Evolutionary conservation across 257 asterid species (phyloP).

Genomic region (Leptodermis oblonga): DNA sequence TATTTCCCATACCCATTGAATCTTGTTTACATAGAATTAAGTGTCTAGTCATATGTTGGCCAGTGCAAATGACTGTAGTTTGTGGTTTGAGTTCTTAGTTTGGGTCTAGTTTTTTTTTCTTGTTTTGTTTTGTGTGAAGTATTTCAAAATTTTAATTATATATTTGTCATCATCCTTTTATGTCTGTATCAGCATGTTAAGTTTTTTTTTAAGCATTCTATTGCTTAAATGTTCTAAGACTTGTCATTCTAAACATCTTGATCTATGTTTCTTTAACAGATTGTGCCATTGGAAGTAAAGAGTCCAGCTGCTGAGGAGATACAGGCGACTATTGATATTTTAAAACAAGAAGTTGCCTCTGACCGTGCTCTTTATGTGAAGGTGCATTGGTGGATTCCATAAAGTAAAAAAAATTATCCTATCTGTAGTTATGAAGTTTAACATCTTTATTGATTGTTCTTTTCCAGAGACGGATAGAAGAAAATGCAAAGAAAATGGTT

Average conservation of each 20-base stretch:
- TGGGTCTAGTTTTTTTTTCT: neutral
- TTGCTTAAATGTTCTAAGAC: neutral
- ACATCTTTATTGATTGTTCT: conserved; percentile 10
- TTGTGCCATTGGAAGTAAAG: conserved; percentile 34
- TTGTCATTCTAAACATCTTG: conserved; percentile 13
- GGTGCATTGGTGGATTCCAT: conserved; percentile 44
- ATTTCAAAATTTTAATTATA: neutral
- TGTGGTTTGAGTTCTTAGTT: neutral
- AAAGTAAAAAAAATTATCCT: conserved; percentile 13
- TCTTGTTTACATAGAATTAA: neutral
- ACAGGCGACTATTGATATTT: conserved; percentile 46
- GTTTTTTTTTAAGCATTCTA: neutral
- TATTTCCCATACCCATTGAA: too few species aligned
- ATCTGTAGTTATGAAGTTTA: neutral
- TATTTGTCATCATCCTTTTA: neutral
- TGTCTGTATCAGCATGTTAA: neutral
- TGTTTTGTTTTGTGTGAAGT: neutral
- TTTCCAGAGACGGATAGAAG: conserved; percentile 65
- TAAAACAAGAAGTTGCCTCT: conserved; percentile 53
- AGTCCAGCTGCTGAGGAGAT: conserved; percentile 40
- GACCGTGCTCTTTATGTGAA: conserved; percentile 54
- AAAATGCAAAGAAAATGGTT: conserved; percentile 52
- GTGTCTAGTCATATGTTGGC: neutral
- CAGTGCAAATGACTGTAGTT: neutral
- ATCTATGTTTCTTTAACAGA: conserved; percentile 41